Evolutionary conservation across 176 grass and related monocot genomes (phyloP).

Genomic region (Chrysopogon serrulatus): DNA sequence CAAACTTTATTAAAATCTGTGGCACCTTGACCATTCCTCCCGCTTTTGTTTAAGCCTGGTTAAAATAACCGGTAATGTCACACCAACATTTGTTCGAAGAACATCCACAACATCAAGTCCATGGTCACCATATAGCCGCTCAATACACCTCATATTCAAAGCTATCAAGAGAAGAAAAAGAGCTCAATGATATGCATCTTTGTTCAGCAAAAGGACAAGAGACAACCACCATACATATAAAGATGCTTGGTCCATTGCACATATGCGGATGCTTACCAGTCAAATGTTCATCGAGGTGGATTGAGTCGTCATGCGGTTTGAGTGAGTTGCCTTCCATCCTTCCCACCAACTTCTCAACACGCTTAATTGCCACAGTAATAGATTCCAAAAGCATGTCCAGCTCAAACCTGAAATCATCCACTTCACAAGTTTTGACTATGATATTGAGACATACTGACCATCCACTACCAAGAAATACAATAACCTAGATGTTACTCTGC

Average conservation of each 20-base stretch:
- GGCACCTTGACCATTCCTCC: slow-evolving; percentile 89
- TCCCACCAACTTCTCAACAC: slow-evolving; percentile 90
- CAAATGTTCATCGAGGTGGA: slow-evolving; percentile 75
- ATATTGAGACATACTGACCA: neutral
- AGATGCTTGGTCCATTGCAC: slow-evolving; percentile 25
- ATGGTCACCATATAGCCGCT: slow-evolving; percentile 93
- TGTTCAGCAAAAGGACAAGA: neutral
- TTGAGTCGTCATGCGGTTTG: slow-evolving; percentile 72
- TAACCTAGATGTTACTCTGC: neutral
- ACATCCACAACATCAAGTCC: slow-evolving; percentile 94
- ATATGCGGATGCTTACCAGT: slow-evolving; percentile 42
- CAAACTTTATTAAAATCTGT: slow-evolving; percentile 97
- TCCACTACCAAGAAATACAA: neutral
- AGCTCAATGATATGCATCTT: neutral
- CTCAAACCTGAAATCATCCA: slow-evolving; percentile 67
- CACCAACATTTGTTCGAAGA: slow-evolving; percentile 69
- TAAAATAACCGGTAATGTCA: slow-evolving; percentile 76
- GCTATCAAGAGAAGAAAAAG: slow-evolving; percentile 48
- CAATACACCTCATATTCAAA: slow-evolving; percentile 86
- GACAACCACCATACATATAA: slow-evolving; percentile 18
- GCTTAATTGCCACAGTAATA: slow-evolving; percentile 78
- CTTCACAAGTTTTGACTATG: slow-evolving; percentile 17
- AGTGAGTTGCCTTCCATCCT: slow-evolving; percentile 91
- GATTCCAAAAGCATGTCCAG: slow-evolving; percentile 98
- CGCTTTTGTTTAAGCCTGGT: slow-evolving; percentile 87